Conservation (phyloP, 108 stramenopile species). For the Mayamaea pseudoterrestris region DNA sequence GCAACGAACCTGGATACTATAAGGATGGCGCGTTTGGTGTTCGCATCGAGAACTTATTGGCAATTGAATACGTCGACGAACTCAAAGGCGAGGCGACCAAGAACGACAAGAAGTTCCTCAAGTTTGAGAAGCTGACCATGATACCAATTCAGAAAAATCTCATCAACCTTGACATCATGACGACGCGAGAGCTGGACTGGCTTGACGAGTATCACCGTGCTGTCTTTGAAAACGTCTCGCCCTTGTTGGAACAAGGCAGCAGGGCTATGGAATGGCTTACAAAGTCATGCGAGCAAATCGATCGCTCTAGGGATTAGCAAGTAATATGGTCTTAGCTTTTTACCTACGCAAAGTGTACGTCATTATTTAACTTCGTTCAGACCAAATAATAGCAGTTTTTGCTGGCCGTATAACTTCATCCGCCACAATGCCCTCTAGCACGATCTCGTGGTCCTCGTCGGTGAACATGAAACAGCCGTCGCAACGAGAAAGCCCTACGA, state of each 20-base stretch:
- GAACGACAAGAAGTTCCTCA: conserved; percentile 54
- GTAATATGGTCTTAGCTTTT: too few species aligned
- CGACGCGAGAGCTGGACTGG: conserved; percentile 68
- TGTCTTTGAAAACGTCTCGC: conserved; percentile 62
- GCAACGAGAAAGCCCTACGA: conserved; percentile 23
- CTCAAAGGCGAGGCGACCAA: conserved; percentile 1
- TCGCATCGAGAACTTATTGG: conserved; percentile 87
- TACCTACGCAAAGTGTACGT: too few species aligned
- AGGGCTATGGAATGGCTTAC: conserved; percentile 67
- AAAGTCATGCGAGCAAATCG: conserved; percentile 64
- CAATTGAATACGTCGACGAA: conserved; percentile 42
- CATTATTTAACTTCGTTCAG: too few species aligned
- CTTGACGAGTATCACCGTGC: conserved; percentile 75
- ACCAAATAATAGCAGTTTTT: conserved; percentile 45
- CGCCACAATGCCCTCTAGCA: conserved; percentile 32
- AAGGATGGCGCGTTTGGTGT: conserved; percentile 90
- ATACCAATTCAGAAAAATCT: conserved; percentile 85
- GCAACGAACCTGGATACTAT: conserved; percentile 98
- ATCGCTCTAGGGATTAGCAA: too few species aligned
- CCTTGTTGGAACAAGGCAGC: conserved; percentile 52
- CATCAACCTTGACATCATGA: conserved; percentile 63
- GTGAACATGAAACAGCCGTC: conserved; percentile 34
- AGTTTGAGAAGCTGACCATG: conserved; percentile 74
- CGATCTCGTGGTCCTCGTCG: conserved; percentile 26
- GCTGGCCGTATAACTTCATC: conserved; percentile 53